A percentile compares a stretch with the other conserved stretches of the same genome.
Conservation (phyloP, 345 rosid species). For the Eucalyptus decipiens region DNA sequence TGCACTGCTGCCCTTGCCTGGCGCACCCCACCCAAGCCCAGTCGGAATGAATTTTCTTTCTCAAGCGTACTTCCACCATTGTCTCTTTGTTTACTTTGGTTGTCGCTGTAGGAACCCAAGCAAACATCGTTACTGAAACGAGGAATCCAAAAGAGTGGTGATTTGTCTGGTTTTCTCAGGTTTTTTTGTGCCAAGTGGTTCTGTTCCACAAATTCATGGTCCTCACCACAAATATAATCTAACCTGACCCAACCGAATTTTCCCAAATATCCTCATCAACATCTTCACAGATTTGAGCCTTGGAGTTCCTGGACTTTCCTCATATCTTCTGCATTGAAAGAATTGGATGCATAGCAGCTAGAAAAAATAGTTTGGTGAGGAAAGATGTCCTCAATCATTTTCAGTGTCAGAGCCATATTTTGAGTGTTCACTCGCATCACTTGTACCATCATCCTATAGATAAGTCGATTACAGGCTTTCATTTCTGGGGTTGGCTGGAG, state of each 20-base stretch:
- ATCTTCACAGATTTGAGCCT: background rate
- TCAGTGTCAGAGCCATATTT: background rate
- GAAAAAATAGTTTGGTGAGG: background rate
- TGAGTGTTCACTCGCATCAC: background rate
- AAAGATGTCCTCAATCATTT: background rate
- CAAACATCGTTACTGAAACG: too few species aligned
- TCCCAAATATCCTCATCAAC: background rate
- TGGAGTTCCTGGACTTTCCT: background rate
- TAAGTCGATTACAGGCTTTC: background rate
- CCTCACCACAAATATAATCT: too few species aligned
- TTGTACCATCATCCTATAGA: background rate
- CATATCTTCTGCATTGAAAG: background rate
- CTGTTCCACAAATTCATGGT: too few species aligned
- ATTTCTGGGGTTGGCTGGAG: background rate
- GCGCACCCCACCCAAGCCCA: background rate
- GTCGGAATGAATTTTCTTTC: background rate
- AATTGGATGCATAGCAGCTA: background rate
- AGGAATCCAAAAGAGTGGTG: too few species aligned
- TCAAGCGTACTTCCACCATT: too few species aligned
- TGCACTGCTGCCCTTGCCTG: background rate
- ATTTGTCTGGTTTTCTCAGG: too few species aligned
- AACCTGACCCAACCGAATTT: too few species aligned
- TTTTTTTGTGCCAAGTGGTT: too few species aligned
- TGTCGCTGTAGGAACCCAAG: too few species aligned
- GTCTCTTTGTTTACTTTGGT: accelerated